phyloP scores from a whole-genome alignment of 1,284 basidiomycete genomes.

The Pterula multifida region DNA sequence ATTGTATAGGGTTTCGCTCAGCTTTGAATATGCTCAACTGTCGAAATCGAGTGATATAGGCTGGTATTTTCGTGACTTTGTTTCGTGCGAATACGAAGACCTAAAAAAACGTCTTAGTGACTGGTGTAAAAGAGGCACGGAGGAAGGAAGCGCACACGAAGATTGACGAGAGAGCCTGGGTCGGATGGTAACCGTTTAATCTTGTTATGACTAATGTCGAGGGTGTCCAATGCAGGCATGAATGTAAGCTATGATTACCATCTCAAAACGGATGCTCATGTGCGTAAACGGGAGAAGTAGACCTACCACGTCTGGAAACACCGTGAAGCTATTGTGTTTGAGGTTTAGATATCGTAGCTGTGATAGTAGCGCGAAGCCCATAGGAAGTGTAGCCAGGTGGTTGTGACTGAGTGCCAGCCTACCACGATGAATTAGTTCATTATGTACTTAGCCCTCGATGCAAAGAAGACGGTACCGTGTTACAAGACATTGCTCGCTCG shows the following conservation, averaged over 20 bases:
- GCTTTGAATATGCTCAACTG: slow-evolving; percentile 75
- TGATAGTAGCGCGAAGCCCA: slow-evolving; percentile 65
- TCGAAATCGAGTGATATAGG: slow-evolving; percentile 66
- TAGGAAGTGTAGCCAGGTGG: slow-evolving; percentile 68
- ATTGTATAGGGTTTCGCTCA: slow-evolving; percentile 87
- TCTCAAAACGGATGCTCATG: slow-evolving; percentile 2
- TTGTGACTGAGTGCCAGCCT: slow-evolving; percentile 88
- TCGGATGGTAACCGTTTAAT: slow-evolving; percentile 69
- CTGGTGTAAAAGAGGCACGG: slow-evolving; percentile 3
- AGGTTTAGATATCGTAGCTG: slow-evolving; percentile 89
- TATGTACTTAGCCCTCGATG: not conserved
- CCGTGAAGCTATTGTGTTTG: slow-evolving; percentile 76
- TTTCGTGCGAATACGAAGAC: slow-evolving; percentile 86
- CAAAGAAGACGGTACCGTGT: slow-evolving; percentile 40
- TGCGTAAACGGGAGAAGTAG: slow-evolving; percentile 6
- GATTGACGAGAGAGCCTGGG: slow-evolving; percentile 70
- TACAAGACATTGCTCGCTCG: slow-evolving; percentile 44
- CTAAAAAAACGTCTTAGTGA: slow-evolving; percentile 23
- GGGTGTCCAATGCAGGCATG: slow-evolving; percentile 83
- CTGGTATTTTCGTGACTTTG: slow-evolving; percentile 68
- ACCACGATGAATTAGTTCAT: slow-evolving; percentile 3
- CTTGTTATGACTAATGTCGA: slow-evolving; percentile 92
- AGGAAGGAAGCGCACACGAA: slow-evolving; percentile 44
- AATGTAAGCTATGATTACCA: slow-evolving; percentile 52
- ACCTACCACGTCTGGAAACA: slow-evolving; percentile 80